Percentiles rank a stretch among this genome's conserved stretches.
These are phyloP conservation scores for Candida mattraensis DNA, from an alignment of 805 yeast species.

Conservation along the genomic window DNA sequence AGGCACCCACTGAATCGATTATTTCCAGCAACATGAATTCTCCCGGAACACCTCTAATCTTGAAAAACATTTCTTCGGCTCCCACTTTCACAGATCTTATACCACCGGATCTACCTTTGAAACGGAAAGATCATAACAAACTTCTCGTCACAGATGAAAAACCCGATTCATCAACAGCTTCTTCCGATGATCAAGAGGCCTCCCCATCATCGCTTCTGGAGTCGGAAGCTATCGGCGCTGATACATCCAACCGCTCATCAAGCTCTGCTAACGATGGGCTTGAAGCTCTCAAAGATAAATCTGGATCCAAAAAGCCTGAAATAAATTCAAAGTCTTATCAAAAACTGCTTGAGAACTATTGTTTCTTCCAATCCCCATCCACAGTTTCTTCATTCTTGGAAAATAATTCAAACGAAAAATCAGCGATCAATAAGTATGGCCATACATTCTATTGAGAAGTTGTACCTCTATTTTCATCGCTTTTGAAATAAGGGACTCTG, in stretches of 20 bases:
- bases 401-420: slow-evolving; percentile 16
- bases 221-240: not conserved
- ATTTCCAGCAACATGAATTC: slow-evolving; percentile 19
- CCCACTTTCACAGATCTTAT: slow-evolving; percentile 24
- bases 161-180: slow-evolving; percentile 1
- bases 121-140: slow-evolving; percentile 2
- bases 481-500: not conserved
- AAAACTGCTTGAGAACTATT: slow-evolving; percentile 57
- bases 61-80: slow-evolving; percentile 19
- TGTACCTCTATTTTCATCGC: not conserved
- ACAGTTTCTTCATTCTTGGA: slow-evolving; percentile 34
- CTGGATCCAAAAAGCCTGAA: slow-evolving; percentile 32
- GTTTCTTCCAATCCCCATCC: slow-evolving; percentile 50
- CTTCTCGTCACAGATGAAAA: no score
- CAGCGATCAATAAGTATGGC: slow-evolving; percentile 19
- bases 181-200: slow-evolving; percentile 7
- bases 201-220: slow-evolving; percentile 8
- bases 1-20: slow-evolving; percentile 5
- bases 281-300: no score
- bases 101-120: slow-evolving; percentile 14
- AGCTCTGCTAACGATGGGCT: slow-evolving; percentile 1
- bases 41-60: slow-evolving; percentile 26
- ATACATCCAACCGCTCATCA: slow-evolving; percentile 2
- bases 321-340: slow-evolving; percentile 54
- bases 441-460: slow-evolving; percentile 24